Evolutionary conservation across 257 asterid genomes (phyloP).

Genomic region (Oldenlandia corymbosa): DNA sequence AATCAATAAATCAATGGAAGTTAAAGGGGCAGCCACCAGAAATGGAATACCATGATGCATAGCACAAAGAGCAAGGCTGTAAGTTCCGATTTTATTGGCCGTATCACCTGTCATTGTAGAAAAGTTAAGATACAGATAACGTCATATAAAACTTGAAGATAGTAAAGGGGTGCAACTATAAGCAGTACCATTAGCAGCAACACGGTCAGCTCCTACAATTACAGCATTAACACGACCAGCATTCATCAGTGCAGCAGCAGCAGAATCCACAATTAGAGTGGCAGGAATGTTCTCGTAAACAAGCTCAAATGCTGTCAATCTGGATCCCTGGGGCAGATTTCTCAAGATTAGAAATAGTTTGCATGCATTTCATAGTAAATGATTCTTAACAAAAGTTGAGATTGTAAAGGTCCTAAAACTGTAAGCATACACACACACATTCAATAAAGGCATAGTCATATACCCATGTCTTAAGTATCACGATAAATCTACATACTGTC

Average conservation of each 20-base stretch:
- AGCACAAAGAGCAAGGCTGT: constrained; percentile 81
- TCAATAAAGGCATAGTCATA: background rate
- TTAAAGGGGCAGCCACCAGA: constrained; percentile 90
- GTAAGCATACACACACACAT: background rate
- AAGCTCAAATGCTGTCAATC: constrained; percentile 91
- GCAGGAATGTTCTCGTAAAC: constrained; percentile 92
- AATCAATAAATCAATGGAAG: constrained; percentile 70
- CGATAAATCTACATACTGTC: too few species aligned
- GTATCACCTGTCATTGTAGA: constrained; percentile 67
- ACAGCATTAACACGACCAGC: constrained; percentile 76
- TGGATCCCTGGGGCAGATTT: constrained; percentile 58
- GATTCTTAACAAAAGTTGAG: background rate
- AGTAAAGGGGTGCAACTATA: background rate
- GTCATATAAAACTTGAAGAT: background rate
- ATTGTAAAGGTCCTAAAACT: background rate
- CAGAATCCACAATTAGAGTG: constrained; percentile 90
- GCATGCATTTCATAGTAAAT: background rate
- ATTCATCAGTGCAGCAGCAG: constrained; percentile 92
- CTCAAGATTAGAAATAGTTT: background rate
- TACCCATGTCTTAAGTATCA: too few species aligned
- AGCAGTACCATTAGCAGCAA: constrained; percentile 78
- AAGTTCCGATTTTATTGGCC: constrained; percentile 97
- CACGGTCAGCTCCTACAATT: constrained; percentile 96
- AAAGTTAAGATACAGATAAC: background rate
- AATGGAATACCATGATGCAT: constrained; percentile 78